A percentile compares a stretch with the other conserved stretches of the same genome.
phyloP scores from a whole-genome alignment of 768 basidiomycete genomes.

The Leccinum subgranulosum region DNA sequence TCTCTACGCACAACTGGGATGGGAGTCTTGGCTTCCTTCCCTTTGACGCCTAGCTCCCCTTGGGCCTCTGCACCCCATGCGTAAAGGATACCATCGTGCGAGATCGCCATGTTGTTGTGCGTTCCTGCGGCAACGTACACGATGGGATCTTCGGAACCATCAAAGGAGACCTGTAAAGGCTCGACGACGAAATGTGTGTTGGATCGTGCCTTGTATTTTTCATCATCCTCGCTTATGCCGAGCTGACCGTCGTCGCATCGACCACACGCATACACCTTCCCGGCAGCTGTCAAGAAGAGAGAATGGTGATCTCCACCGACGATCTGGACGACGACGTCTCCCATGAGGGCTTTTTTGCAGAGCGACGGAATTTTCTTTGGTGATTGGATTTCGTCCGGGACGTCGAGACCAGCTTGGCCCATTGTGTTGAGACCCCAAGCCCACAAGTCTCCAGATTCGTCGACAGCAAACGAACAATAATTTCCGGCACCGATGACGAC shows the following conservation, averaged over 20 bases:
- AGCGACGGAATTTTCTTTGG: slow-evolving; percentile 66
- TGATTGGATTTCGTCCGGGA: slow-evolving; percentile 50
- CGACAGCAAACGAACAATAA: slow-evolving; percentile 89
- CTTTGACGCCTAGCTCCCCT: slow-evolving; percentile 68
- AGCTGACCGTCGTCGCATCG: slow-evolving; percentile 82
- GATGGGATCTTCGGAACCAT: slow-evolving; percentile 60
- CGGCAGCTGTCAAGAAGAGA: slow-evolving; percentile 79
- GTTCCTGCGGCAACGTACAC: slow-evolving; percentile 63
- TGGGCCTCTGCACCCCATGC: slow-evolving; percentile 79
- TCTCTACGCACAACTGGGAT: slow-evolving; percentile 66
- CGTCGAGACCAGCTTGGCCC: slow-evolving; percentile 73
- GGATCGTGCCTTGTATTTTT: slow-evolving; percentile 53
- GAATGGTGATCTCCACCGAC: slow-evolving; percentile 86
- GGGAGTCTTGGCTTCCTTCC: slow-evolving; percentile 61
- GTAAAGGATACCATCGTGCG: slow-evolving; percentile 63
- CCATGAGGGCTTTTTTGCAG: slow-evolving; percentile 56
- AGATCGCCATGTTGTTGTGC: slow-evolving; percentile 72
- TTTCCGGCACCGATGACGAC: slow-evolving; percentile 76
- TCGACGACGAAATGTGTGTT: slow-evolving; percentile 59
- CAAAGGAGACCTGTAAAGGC: slow-evolving; percentile 66
- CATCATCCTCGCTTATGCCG: slow-evolving; percentile 68
- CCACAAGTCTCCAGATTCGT: slow-evolving; percentile 80
- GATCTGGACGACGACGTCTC: slow-evolving; percentile 67
- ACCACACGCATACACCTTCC: slow-evolving; percentile 85
- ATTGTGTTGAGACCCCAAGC: slow-evolving; percentile 95